Evolutionary conservation across 1,139 yeast genomes (phyloP), one percentile per base, ranked within the genome.

Genomic region (Suzukiozyma palmioleophila): DNA sequence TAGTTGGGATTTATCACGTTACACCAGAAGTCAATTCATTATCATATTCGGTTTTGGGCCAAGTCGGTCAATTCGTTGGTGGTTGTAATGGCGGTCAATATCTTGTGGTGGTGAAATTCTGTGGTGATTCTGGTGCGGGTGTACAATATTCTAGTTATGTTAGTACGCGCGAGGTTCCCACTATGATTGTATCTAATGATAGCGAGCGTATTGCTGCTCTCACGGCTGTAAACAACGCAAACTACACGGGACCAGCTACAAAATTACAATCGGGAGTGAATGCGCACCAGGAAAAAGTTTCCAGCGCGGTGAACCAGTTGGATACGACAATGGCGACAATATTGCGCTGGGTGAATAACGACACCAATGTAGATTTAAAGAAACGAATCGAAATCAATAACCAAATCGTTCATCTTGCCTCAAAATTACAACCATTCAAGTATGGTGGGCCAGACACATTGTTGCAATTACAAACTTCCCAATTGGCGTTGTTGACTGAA

Each of bases 1-100:
- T 65, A 4, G 45, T 66, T 7, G 73, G 73, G 0, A 32, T 64
- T 1, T 67, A 64, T 43, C 55, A 55, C 11, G 44, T 62, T 2
- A 36, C 39, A 7, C 18, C 33, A 8, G 41, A 32, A 3, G 43
- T 43, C 16, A 39, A 42, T 33, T 38, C 46, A 10, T 28, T 36
- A n/a, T 43, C 57, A 10, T 14, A 31, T 6, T 32, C 42, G 5
- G 36, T 50, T 6, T 22, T 42, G 4, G 29, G 37, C 3, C 47
- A 45, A 32, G 14, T 45, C 35, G 14, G 40, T n/a, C 43, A 44
- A 32, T 39, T 28, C 29, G 36, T 42, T 16, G n/a, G 34, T 14
- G 15, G 30, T 22, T 13, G 34, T 8, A 38, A 35, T 29, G 35
- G 35, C n/a, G 16, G 11, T 8, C 3, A n/a, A 10, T 13, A 31